A percentile compares a stretch with the other conserved stretches of the same genome.
Conservation (phyloP, 495 filamentous ascomycete species). For the Thermothielavioides terrestris region DNA sequence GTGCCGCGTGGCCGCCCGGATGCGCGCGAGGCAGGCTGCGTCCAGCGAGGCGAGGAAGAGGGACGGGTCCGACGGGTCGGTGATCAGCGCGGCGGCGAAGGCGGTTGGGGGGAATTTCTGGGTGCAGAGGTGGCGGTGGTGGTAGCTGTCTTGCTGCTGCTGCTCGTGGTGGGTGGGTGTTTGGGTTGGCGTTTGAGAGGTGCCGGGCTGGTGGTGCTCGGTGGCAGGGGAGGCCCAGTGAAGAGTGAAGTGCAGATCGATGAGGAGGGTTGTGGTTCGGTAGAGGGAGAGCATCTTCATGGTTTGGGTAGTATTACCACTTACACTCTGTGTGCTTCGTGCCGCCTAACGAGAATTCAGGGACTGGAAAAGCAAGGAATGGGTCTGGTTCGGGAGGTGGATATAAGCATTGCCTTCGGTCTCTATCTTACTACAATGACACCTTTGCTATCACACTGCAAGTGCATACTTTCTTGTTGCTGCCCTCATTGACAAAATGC, state of each 20-base stretch:
- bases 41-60: constrained; percentile 8
- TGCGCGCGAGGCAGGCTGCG: background rate
- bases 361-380: no score
- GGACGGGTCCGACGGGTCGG: background rate
- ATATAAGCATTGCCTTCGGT: no score
- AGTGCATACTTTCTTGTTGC: no score
- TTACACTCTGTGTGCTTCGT: no score
- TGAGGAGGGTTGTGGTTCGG: background rate
- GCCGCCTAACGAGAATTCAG: no score
- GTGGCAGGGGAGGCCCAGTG: background rate
- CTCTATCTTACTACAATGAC: no score
- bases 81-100: background rate
- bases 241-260: constrained; percentile 6
- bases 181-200: no score
- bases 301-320: background rate
- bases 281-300: background rate
- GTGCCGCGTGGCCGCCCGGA: background rate
- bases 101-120: background rate
- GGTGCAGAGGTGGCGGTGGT: background rate
- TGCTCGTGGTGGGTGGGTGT: background rate
- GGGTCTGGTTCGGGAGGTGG: no score
- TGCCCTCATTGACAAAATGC: no score
- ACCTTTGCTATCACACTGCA: no score
- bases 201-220: background rate
- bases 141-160: background rate